Conservation (phyloP, 345 rosid genomes). For the Linum trigynum region DNA sequence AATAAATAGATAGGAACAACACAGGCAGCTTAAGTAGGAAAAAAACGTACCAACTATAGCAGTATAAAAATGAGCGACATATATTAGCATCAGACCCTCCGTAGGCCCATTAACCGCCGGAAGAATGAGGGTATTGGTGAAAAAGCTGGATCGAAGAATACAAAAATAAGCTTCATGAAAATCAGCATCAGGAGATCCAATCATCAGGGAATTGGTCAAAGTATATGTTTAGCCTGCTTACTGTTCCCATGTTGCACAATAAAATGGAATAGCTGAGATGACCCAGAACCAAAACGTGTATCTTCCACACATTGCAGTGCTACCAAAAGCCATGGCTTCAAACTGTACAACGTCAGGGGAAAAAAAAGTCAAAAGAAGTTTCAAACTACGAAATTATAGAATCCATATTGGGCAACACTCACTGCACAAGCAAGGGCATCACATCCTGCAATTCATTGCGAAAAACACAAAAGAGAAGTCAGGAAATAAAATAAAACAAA, state of each 20-base stretch:
- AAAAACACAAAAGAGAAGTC: conserved; percentile 3
- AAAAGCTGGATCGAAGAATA: conserved; percentile 46
- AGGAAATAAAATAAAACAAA: background rate
- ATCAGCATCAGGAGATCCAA: background rate
- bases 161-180: background rate
- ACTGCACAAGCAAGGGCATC: conserved; percentile 99
- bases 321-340: conserved; percentile 77
- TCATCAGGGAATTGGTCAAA: background rate
- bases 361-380: conserved; percentile 5
- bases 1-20: background rate
- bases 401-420: conserved; percentile 23
- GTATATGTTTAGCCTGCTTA: conserved; percentile 24
- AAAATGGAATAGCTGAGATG: conserved; percentile 86
- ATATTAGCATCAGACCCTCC: conserved; percentile 88
- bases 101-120: conserved; percentile 96
- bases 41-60: conserved; percentile 61
- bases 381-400: background rate
- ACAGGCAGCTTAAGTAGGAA: background rate
- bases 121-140: conserved; percentile 83
- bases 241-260: conserved; percentile 96
- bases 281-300: conserved; percentile 92
- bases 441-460: conserved; percentile 55
- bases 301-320: conserved; percentile 95
- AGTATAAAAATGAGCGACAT: conserved; percentile 63
- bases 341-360: conserved; percentile 39